phyloP scores from a whole-genome alignment of 108 stramenopile genomes.

The Stephanodiscus triporus region DNA sequence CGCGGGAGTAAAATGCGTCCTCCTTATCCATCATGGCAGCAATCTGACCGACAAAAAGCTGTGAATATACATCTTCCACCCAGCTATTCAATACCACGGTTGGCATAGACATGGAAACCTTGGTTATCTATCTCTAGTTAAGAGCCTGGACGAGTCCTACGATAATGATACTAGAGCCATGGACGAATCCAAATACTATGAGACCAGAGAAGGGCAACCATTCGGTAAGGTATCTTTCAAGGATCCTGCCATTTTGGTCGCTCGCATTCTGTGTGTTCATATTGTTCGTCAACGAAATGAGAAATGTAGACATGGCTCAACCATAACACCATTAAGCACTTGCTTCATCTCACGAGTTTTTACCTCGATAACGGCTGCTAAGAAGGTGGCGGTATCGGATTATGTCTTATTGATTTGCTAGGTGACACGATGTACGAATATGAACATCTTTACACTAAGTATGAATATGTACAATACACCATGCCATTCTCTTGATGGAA shows the following conservation, averaged over 20 bases:
- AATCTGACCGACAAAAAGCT: not conserved
- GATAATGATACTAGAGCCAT: not conserved
- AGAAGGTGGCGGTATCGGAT: no score
- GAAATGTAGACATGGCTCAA: not conserved
- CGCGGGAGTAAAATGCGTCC: not conserved
- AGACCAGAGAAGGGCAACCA: not conserved
- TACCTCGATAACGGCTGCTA: no score
- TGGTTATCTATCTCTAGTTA: not conserved
- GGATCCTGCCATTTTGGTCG: not conserved
- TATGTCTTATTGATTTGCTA: no score
- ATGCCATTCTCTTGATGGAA: no score
- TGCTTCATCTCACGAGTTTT: no score
- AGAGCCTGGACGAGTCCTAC: not conserved
- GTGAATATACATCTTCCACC: not conserved
- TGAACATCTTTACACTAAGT: no score
- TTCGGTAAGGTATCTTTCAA: not conserved
- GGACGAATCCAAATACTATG: no score
- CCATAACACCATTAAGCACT: not conserved
- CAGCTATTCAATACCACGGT: not conserved
- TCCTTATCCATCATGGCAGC: not conserved
- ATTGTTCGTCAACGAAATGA: not conserved
- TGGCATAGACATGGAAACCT: not conserved
- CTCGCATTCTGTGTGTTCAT: not conserved
- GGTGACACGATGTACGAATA: no score
- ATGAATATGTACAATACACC: no score